Evolutionary conservation across 1,284 basidiomycete species (phyloP).

Genomic region (Pseudomicrostroma phylloplanum): DNA sequence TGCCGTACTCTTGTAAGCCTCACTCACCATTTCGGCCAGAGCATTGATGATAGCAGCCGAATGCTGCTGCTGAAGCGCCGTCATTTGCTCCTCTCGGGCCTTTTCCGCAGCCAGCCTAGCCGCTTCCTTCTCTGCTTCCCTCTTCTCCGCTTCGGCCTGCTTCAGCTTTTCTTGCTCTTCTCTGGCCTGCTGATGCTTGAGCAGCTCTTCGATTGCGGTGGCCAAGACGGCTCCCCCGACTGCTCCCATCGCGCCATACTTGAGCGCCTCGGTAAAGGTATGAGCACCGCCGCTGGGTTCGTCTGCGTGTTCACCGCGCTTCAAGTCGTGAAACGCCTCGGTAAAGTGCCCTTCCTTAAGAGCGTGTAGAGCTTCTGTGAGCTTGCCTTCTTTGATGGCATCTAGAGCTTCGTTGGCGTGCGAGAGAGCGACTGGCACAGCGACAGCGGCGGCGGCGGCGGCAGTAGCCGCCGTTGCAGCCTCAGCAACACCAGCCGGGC

Average conservation of each 20-base stretch:
- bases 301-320: conserved; percentile 9
- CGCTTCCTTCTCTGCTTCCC: conserved; percentile 10
- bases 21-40: neutral
- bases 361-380: neutral
- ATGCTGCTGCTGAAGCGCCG: conserved; percentile 10
- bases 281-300: neutral
- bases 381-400: neutral
- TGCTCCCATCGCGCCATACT: conserved; percentile 9
- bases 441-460: conserved; percentile 6
- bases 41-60: conserved; percentile 6
- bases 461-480: conserved; percentile 15
- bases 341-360: neutral
- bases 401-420: neutral
- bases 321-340: neutral
- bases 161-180: conserved; percentile 31
- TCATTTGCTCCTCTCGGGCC: conserved; percentile 28
- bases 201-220: conserved; percentile 40
- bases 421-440: neutral
- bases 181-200: conserved; percentile 37
- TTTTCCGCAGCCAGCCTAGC: conserved; percentile 14
- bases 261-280: neutral
- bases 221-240: conserved; percentile 26
- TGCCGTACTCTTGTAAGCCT: conserved; percentile 5
- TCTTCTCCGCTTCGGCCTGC: conserved; percentile 18
- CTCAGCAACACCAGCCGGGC: neutral